phyloP scores from a whole-genome alignment of 2,329 filamentous ascomycete genomes.

The Emericellopsis cladophorae region DNA sequence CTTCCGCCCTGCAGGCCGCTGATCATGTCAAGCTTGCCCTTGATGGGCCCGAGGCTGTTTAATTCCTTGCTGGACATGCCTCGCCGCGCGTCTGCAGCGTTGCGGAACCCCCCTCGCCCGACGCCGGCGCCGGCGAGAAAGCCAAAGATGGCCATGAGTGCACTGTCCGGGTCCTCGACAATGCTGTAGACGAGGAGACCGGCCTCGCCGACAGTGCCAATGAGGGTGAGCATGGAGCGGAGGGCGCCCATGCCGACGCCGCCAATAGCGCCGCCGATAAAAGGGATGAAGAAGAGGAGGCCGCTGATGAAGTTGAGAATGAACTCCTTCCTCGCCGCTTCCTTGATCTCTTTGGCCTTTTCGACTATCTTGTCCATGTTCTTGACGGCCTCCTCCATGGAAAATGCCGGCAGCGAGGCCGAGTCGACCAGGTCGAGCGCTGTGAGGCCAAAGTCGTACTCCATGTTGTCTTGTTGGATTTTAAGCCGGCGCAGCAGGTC shows the following conservation, averaged over 20 bases:
- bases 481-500: conserved; percentile 1
- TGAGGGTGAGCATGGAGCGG: conserved; percentile 6
- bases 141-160: background rate
- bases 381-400: conserved; percentile 9
- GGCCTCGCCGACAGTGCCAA: conserved; percentile 7
- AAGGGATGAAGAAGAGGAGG: conserved; percentile 34
- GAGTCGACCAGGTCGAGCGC: conserved; percentile 2
- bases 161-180: background rate
- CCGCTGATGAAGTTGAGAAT: conserved; percentile 24
- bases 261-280: conserved; percentile 29
- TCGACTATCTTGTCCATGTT: conserved; percentile 13
- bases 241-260: conserved; percentile 5
- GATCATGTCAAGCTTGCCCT: background rate
- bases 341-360: conserved; percentile 9
- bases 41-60: background rate
- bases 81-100: background rate
- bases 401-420: conserved; percentile 3
- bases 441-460: background rate
- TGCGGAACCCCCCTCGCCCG: background rate
- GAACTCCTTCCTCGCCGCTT: conserved; percentile 8
- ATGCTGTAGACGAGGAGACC: background rate
- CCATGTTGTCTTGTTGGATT: background rate
- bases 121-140: background rate
- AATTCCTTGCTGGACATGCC: background rate
- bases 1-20: background rate